Conservation (phyloP, 2,329 filamentous ascomycete species). For the Neoscytalidium dimidiatum region DNA sequence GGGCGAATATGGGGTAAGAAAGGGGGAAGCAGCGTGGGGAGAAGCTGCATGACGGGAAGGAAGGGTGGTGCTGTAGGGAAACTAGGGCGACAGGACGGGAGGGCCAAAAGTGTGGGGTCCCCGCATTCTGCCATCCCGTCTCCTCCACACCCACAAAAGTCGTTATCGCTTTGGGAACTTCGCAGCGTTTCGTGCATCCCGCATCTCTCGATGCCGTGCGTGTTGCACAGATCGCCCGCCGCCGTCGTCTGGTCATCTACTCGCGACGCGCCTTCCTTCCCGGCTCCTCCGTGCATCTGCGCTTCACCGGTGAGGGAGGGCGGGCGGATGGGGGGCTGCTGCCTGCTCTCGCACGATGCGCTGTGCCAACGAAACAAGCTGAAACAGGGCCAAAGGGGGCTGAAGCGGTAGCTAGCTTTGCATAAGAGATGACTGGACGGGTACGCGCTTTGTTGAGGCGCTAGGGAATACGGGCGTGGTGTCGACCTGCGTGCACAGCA, state of each 20-base stretch:
- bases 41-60: not conserved
- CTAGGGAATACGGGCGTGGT: not conserved
- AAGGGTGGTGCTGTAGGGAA: not conserved
- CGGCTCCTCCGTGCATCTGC: no score
- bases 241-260: not conserved
- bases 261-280: not conserved
- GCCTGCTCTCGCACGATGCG: not conserved
- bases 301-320: not conserved
- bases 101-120: slow-evolving; percentile 15
- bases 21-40: not conserved
- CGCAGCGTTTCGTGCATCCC: not conserved
- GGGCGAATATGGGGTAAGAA: not conserved
- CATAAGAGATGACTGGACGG: not conserved
- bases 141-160: not conserved
- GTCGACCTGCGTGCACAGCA: not conserved
- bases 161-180: not conserved
- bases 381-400: slow-evolving; percentile 7
- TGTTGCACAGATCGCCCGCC: not conserved
- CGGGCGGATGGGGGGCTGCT: no score
- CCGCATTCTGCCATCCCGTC: not conserved
- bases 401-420: not conserved
- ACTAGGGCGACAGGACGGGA: not conserved
- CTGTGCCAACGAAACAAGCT: not conserved
- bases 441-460: slow-evolving; percentile 1
- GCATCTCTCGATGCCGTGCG: not conserved